These are phyloP conservation scores for Naganishia albida DNA, from an alignment of 1,284 basidiomycete species.

Conservation along the genomic window DNA sequence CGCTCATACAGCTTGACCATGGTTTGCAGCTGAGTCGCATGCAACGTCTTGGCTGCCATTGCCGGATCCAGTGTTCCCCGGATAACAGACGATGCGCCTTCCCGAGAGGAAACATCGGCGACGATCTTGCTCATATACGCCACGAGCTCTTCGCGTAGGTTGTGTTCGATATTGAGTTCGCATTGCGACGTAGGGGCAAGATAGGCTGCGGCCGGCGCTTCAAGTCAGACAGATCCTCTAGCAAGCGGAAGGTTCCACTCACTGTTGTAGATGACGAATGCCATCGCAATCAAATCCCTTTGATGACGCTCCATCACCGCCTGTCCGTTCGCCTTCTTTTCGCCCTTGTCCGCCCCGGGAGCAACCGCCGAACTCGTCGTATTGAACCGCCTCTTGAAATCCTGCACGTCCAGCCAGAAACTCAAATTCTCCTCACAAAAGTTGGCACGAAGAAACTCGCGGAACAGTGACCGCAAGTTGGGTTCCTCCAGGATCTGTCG, in stretches of 20 bases:
- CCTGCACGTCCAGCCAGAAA: slow-evolving; percentile 96
- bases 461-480: slow-evolving; percentile 81
- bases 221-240: not conserved
- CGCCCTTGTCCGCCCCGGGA: slow-evolving; percentile 36
- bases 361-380: slow-evolving; percentile 90
- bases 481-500: slow-evolving; percentile 93
- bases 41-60: slow-evolving; percentile 64
- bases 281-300: slow-evolving; percentile 89
- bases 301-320: slow-evolving; percentile 96
- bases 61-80: slow-evolving; percentile 75
- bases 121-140: slow-evolving; percentile 88
- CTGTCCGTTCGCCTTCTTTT: slow-evolving; percentile 58
- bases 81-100: slow-evolving; percentile 66
- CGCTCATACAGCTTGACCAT: slow-evolving; percentile 93
- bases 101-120: slow-evolving; percentile 58
- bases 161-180: slow-evolving; percentile 98
- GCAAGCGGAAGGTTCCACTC: slow-evolving; percentile 30
- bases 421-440: slow-evolving; percentile 98
- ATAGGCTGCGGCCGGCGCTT: slow-evolving; percentile 69
- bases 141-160: slow-evolving; percentile 87
- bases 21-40: slow-evolving; percentile 90
- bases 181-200: slow-evolving; percentile 91
- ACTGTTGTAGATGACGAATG: slow-evolving; percentile 74
- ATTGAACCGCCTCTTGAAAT: slow-evolving; percentile 93
- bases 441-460: slow-evolving; percentile 89